These are phyloP conservation scores for Furcasterigmium furcatum DNA, from an alignment of 2,329 filamentous ascomycete species.

Conservation along the genomic window DNA sequence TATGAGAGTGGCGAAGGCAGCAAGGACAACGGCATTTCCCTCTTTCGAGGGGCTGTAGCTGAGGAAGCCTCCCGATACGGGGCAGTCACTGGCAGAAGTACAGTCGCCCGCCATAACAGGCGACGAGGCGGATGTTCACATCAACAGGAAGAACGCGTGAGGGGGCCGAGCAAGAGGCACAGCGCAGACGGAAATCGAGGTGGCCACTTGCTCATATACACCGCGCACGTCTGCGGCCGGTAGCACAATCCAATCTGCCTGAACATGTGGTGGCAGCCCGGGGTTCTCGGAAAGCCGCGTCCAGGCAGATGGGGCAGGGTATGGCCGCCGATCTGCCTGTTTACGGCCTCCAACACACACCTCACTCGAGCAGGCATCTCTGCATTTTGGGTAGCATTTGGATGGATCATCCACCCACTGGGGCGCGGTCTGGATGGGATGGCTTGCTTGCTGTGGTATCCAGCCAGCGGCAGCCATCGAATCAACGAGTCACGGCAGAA, in stretches of 20 bases:
- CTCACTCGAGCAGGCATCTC: not conserved
- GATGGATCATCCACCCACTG: not conserved
- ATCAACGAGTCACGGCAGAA: no score
- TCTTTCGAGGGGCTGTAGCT: slow-evolving; percentile 29
- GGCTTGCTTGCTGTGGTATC: no score
- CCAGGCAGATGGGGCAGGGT: not conserved
- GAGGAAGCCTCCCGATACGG: slow-evolving; percentile 31
- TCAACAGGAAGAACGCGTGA: slow-evolving; percentile 7
- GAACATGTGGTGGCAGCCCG: not conserved
- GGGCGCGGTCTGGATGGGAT: no score
- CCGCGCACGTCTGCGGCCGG: not conserved
- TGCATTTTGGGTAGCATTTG: not conserved
- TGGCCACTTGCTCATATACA: slow-evolving; percentile 9
- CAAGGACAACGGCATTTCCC: slow-evolving; percentile 37
- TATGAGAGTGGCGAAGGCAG: slow-evolving; percentile 34
- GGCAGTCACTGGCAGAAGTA: slow-evolving; percentile 27
- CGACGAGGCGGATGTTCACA: slow-evolving; percentile 9
- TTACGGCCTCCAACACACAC: not conserved
- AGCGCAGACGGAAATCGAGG: not conserved
- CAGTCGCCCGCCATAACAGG: slow-evolving; percentile 30
- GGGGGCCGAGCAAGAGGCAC: not conserved
- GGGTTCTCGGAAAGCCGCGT: not conserved
- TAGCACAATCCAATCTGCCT: no score
- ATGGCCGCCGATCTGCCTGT: not conserved
- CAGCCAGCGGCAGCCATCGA: no score